phyloP scores from a whole-genome alignment of 352 stramenopile genomes.

The Phytophthora colocasiae region DNA sequence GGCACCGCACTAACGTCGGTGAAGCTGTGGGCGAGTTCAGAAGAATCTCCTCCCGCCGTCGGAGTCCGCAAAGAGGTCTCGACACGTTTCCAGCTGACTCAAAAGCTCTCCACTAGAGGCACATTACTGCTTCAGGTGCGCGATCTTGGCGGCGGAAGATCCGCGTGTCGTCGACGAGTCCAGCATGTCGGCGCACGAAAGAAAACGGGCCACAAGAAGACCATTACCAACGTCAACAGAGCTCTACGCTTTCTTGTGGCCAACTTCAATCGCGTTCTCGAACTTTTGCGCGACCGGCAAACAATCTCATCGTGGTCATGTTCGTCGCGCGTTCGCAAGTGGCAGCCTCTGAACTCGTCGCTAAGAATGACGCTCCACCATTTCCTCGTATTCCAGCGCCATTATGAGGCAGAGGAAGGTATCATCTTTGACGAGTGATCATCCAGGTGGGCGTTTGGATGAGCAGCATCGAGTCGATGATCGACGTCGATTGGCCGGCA shows the following conservation, averaged over 20 bases:
- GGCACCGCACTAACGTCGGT: slow-evolving; percentile 2
- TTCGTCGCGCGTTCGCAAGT: slow-evolving; percentile 18
- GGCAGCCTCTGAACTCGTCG: not conserved
- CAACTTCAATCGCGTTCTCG: slow-evolving; percentile 12
- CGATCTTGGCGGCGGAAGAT: slow-evolving; percentile 12
- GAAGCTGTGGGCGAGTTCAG: not conserved
- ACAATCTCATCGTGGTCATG: slow-evolving; percentile 13
- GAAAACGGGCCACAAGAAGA: slow-evolving; percentile 1
- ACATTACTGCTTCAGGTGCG: slow-evolving; percentile 14
- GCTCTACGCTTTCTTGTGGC: not conserved
- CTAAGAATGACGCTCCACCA: not conserved
- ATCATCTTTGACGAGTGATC: slow-evolving; percentile 18
- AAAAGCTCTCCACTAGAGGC: not conserved
- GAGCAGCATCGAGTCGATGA: too few relatives aligned
- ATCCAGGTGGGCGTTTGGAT: slow-evolving; percentile 19
- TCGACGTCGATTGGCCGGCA: not conserved
- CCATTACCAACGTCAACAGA: slow-evolving; percentile 14
- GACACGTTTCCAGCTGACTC: slow-evolving; percentile 6
- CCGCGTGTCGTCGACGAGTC: slow-evolving; percentile 1
- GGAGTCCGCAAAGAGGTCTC: not conserved
- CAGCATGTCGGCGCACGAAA: slow-evolving; percentile 10
- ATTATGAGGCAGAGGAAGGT: not conserved
- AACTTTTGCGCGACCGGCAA: slow-evolving; percentile 2
- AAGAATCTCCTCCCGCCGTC: not conserved
- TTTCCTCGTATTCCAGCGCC: not conserved